Base-by-base conservation (phyloP, 768 basidiomycete genomes). In the Termitomyces sp. region DNA sequence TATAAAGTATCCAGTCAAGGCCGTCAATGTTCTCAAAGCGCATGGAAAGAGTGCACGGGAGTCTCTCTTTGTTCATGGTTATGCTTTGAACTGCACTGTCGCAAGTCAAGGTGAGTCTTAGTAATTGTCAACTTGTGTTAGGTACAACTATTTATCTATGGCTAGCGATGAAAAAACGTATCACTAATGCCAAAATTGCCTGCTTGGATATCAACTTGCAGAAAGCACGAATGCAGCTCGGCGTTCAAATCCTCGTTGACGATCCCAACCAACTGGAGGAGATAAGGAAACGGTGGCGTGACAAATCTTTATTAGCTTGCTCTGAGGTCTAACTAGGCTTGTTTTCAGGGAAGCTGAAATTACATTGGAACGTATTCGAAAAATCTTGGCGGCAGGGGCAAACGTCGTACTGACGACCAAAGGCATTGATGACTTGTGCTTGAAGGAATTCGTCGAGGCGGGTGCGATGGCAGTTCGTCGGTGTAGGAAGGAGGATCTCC, bases 371-470 rank as follows among this genome's bases (percentile, higher is more conserved):
- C 83, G 94, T 53, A 89, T 98, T 63, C 85, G 93, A 60, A 98
- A 98, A 78, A 95, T 98, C 64, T 78, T 99, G 58, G 94, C 87
- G 5, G 82, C 96, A 14, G 97, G 97, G 35, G 97, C 97, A 33
- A 98, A 98, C 66, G 97, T 98, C 59, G 85, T 98, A 42, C 74
- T 98, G 55, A 99, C 97, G 14, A 98, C 97, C 12, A 98, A 98
- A 72, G 97, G 97, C 38, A 99, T 98, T 63, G 97, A 99, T 65
- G 97, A 99, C 68, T 79, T 98, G 17, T 98, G 94, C 70, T 75
- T 98, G 64, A 99, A 99, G 70, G 97, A 98, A 73, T 99, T 98
- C 64, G 91, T 98, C 47, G 97, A 99, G 73, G 95, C 94, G 19
- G 97, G 97, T 41, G 96, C 96, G 1, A 98, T 98, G 90, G 97